Base-by-base conservation (phyloP, 768 basidiomycete genomes). In the Dentipellis sp. region DNA sequence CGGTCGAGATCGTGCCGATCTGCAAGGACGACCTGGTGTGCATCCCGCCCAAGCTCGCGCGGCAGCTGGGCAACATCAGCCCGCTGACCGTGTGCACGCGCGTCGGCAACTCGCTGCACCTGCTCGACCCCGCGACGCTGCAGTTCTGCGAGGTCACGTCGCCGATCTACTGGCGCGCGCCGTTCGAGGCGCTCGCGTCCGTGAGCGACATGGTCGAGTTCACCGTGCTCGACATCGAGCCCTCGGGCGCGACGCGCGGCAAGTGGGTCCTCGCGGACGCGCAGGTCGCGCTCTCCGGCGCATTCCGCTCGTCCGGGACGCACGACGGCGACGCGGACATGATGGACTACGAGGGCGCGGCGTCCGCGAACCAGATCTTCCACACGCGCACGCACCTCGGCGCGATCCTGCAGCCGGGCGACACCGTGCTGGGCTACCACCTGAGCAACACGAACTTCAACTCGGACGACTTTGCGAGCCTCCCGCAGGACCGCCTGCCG, bases 21-120 rank as follows among this genome's bases (percentile, higher is more conserved):
- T 99, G 97, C 77, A 97, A 97, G 69, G 97, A 98, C 67, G 97
- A 99, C 71, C 81, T 99, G 23, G 88, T 98, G 19, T 92, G 90
- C 67, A 77, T 99, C 37, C 91, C 94, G 2, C 69, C 74, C 10
- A 91, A 91, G 65, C 84, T 86, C 62, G 94, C 97, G 0, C 84
- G 86, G 9, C 73, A 82, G 16, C 74, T 94, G 56, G 83, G 86
- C 67, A 97, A 94, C 75, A 95, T 99, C 72, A 83, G 78, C 59
- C 93, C 90, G 1, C 75, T 99, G 36, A 84, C 86, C 10, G 66
- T 99, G 60, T 97, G 94, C 72, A 83, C 83, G 6, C 91, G 95
- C 50, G 87, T 99, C 49, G 93, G 94, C 52, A 94, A 89, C 70
- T 87, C 91, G 0, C 71, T 99, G 52, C 93, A 97, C 64, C 78